These are phyloP conservation scores for Crataegus laevigata DNA, from an alignment of 306 rosid genomes.

Conservation along the genomic window DNA sequence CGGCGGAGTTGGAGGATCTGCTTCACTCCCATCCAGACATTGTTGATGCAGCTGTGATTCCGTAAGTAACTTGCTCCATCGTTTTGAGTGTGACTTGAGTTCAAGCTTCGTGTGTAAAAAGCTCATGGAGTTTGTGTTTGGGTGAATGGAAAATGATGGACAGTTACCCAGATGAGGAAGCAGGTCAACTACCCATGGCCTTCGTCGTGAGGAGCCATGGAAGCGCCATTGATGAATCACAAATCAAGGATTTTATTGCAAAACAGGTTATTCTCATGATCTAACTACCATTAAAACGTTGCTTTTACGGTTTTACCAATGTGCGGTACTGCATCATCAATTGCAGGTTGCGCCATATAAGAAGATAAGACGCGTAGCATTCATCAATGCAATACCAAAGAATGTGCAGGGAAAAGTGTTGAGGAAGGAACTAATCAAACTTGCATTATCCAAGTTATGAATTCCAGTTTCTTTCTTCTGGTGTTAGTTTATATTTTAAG, in stretches of 20 bases:
- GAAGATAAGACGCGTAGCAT: slow-evolving; percentile 39
- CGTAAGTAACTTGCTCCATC: slow-evolving; percentile 22
- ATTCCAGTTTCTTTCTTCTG: not conserved
- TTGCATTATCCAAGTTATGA: slow-evolving; percentile 19
- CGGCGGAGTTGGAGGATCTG: slow-evolving; percentile 61
- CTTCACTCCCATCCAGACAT: slow-evolving; percentile 53
- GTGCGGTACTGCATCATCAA: not conserved
- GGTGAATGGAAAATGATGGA: not conserved
- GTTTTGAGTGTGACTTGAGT: not conserved
- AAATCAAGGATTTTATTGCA: slow-evolving; percentile 42
- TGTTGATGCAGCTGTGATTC: slow-evolving; percentile 56
- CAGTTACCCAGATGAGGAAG: slow-evolving; percentile 68
- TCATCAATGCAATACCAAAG: slow-evolving; percentile 47
- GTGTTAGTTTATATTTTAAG: not conserved
- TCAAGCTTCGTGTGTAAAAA: not conserved
- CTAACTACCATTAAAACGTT: not conserved
- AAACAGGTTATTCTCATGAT: slow-evolving; percentile 32
- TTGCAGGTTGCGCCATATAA: slow-evolving; percentile 59
- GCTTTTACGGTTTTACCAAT: not conserved
- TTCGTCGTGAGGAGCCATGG: slow-evolving; percentile 39
- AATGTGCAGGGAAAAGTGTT: slow-evolving; percentile 50
- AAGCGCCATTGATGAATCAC: slow-evolving; percentile 29
- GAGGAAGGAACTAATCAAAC: slow-evolving; percentile 45
- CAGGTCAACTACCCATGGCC: slow-evolving; percentile 71
- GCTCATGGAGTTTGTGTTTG: not conserved